These are phyloP conservation scores for Calonectria crousiana DNA, from an alignment of 2,329 filamentous ascomycete species.

Conservation along the genomic window DNA sequence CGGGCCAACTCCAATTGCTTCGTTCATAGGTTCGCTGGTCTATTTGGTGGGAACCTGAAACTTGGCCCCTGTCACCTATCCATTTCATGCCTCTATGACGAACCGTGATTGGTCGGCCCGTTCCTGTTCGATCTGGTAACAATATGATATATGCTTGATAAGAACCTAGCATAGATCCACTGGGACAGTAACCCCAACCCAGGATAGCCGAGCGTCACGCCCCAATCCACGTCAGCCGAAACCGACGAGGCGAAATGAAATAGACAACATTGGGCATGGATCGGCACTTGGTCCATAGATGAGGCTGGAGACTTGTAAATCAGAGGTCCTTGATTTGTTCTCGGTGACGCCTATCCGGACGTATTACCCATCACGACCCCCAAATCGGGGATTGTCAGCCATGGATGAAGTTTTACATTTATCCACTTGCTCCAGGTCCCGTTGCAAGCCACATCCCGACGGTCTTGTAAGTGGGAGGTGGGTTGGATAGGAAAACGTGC, in stretches of 20 bases:
- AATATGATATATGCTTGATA: constrained; percentile 7
- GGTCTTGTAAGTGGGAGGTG: background rate
- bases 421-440: background rate
- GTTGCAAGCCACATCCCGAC: background rate
- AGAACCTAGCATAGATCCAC: background rate
- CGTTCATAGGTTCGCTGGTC: too few relatives aligned
- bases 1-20: background rate
- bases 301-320: background rate
- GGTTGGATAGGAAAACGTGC: background rate
- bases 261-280: background rate
- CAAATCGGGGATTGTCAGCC: background rate
- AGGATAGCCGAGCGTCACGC: background rate
- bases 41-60: background rate
- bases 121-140: background rate
- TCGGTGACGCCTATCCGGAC: background rate
- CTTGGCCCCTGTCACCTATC: background rate
- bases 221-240: constrained; percentile 1
- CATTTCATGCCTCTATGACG: background rate
- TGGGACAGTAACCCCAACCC: background rate
- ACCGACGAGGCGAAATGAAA: background rate
- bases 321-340: background rate
- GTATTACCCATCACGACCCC: background rate
- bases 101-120: background rate
- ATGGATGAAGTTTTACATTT: background rate
- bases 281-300: background rate